Evolutionary conservation across 306 rosid species (phyloP), one percentile per base, ranked within the genome.

Genomic region (Pyrus bretschneideri): DNA sequence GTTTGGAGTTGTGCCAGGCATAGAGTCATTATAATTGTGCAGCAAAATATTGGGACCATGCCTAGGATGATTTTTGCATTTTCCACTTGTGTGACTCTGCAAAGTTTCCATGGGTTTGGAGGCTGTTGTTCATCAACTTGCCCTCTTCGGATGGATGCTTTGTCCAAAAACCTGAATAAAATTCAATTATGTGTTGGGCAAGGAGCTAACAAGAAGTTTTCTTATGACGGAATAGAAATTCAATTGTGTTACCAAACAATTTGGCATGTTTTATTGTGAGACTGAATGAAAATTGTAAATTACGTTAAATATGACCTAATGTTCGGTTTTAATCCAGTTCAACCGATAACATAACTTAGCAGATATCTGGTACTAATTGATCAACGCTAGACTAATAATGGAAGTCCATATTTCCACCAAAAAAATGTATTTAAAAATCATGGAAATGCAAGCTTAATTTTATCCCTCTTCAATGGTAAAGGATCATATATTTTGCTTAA

Each of bases 1-100:
- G 98, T 95, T 85, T 90, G 98, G 14, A 95, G 96, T 60, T 95
- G 98, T 49, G 98, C 98, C 25, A 92, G 82, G 79, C 98, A 95
- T 46, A 95, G 96, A n/a, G 96, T 95, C 97, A 92, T 92, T 74
- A 90, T 80, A 23, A 92, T 87, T 79, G 98, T 92, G 88, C 97
- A 95, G 40, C 89, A 76, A 77, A 95, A 95, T 54, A 95, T 78
- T 27, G 98, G 98, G 66, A 86, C 23, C 96, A 95, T 83, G 68
- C 96, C 85, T 1, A 84, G 75, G 46, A 92, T 64, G 69, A 92
- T 82, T 80, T 95, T 95, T 21, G 96, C 98, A 58, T 92, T 92
- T 81, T 95, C 98, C n/a, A 92, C 98, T 83, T 95, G 98, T 4
- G 97, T 92, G 0, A 95, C 93, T 72, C 96, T 90, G 86, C 96